These are phyloP conservation scores for Penicillium parvum DNA, from an alignment of 495 filamentous ascomycete species.

Conservation along the genomic window DNA sequence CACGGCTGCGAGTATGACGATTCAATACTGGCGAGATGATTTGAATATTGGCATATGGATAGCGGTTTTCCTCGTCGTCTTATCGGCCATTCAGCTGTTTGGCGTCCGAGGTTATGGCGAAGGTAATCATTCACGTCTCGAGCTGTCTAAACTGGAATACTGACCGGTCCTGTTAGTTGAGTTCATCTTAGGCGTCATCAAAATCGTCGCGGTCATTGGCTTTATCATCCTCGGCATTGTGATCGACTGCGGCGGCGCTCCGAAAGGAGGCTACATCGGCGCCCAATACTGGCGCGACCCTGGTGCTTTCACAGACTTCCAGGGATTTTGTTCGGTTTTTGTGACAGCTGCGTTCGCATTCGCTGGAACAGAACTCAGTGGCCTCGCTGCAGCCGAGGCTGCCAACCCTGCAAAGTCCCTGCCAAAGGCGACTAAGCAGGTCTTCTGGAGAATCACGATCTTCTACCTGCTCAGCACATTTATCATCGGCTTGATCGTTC, in stretches of 20 bases:
- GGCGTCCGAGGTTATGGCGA: conserved; percentile 71
- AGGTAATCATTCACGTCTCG: conserved; percentile 41
- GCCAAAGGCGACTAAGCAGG: conserved; percentile 65
- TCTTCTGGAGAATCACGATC: conserved; percentile 70
- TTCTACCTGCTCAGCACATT: conserved; percentile 74
- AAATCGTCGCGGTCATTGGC: conserved; percentile 55
- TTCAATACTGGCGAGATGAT: conserved; percentile 64
- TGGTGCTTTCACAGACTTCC: conserved; percentile 67
- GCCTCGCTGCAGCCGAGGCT: conserved; percentile 68
- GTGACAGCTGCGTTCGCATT: conserved; percentile 73
- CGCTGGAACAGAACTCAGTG: conserved; percentile 67
- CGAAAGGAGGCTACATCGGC: conserved; percentile 53
- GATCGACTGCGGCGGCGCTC: conserved; percentile 63
- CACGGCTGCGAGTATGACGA: conserved; percentile 71
- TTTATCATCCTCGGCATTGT: conserved; percentile 72
- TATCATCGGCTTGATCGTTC: conserved; percentile 70
- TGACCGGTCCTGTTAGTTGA: conserved; percentile 36
- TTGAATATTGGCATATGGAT: conserved; percentile 59
- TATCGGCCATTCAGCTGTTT: conserved; percentile 41
- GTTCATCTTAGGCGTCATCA: conserved; percentile 43
- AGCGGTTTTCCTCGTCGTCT: conserved; percentile 54
- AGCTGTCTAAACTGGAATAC: no score
- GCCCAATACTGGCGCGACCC: conserved; percentile 62
- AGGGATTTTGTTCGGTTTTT: conserved; percentile 68
- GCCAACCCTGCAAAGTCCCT: conserved; percentile 59